Evolutionary conservation across 2,329 filamentous ascomycete species (phyloP).

Genomic region (Fusarium lateritium): DNA sequence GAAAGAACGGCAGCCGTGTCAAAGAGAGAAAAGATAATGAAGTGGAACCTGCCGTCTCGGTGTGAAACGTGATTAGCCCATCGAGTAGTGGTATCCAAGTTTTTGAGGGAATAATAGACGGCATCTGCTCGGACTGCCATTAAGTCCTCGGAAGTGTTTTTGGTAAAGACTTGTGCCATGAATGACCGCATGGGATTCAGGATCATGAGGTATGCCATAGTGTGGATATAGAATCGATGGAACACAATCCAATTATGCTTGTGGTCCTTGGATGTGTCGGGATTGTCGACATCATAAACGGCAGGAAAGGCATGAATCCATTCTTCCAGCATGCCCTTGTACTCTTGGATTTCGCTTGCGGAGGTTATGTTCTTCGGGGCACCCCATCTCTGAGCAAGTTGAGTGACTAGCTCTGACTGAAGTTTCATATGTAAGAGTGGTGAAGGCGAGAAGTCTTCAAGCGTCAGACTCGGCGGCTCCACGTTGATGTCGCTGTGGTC

Average conservation of each 20-base stretch:
- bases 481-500: conserved; percentile 53
- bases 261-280: conserved; percentile 60
- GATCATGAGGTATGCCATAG: conserved; percentile 61
- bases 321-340: conserved; percentile 54
- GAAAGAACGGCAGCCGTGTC: conserved; percentile 65
- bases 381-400: conserved; percentile 50
- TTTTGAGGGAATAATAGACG: conserved; percentile 59
- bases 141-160: conserved; percentile 51
- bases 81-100: conserved; percentile 57
- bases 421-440: conserved; percentile 56
- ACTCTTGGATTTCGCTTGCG: conserved; percentile 50
- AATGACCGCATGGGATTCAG: conserved; percentile 63
- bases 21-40: conserved; percentile 66
- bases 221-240: conserved; percentile 63
- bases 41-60: conserved; percentile 64
- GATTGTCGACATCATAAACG: conserved; percentile 55
- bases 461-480: conserved; percentile 52
- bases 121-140: conserved; percentile 57
- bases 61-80: conserved; percentile 62
- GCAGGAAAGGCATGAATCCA: conserved; percentile 61
- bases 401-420: conserved; percentile 53
- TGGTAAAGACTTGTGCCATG: conserved; percentile 56
- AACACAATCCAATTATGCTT: conserved; percentile 59
- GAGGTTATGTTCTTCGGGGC: conserved; percentile 48
- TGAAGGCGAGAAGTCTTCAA: conserved; percentile 53